Percentiles rank a stretch among this genome's conserved stretches.
These are phyloP conservation scores for Colletotrichum filicis DNA, from an alignment of 2,329 filamentous ascomycete genomes.

Conservation along the genomic window DNA sequence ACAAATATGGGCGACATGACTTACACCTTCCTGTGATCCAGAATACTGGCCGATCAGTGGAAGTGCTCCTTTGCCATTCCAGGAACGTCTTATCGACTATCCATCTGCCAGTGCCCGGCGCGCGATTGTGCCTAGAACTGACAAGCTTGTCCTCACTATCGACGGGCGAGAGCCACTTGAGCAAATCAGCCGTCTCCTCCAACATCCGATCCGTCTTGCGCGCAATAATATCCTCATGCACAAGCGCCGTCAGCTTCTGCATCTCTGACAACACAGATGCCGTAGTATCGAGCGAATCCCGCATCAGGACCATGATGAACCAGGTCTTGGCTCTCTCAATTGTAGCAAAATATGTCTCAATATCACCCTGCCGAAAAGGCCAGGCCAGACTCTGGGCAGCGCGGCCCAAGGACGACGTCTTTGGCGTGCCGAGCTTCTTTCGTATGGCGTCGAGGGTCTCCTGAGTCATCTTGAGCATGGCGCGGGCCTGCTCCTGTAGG, in stretches of 20 bases:
- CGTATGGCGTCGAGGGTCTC: conserved; percentile 37
- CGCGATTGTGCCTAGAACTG: conserved; percentile 31
- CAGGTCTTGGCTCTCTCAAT: conserved; percentile 40
- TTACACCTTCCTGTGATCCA: conserved; percentile 41
- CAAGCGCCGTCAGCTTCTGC: conserved; percentile 34
- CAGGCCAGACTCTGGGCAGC: conserved; percentile 34
- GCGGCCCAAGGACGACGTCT: conserved; percentile 27
- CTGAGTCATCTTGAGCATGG: conserved; percentile 38
- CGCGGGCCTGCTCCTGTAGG: conserved; percentile 22
- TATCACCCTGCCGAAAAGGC: conserved; percentile 37
- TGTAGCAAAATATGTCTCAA: conserved; percentile 37
- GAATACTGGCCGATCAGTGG: conserved; percentile 34
- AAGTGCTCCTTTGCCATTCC: conserved; percentile 32
- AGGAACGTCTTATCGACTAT: conserved; percentile 34
- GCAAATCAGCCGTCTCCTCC: conserved; percentile 32
- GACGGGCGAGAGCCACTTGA: conserved; percentile 38
- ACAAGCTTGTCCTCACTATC: conserved; percentile 34
- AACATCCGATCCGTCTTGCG: conserved; percentile 33
- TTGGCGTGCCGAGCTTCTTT: conserved; percentile 34
- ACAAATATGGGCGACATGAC: background rate
- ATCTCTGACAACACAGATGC: conserved; percentile 37
- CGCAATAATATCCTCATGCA: conserved; percentile 38
- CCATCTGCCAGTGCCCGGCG: conserved; percentile 38
- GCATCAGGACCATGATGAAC: conserved; percentile 41
- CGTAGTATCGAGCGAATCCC: conserved; percentile 37